phyloP scores from a whole-genome alignment of 2,329 filamentous ascomycete genomes.

The Metarhizium brunneum region DNA sequence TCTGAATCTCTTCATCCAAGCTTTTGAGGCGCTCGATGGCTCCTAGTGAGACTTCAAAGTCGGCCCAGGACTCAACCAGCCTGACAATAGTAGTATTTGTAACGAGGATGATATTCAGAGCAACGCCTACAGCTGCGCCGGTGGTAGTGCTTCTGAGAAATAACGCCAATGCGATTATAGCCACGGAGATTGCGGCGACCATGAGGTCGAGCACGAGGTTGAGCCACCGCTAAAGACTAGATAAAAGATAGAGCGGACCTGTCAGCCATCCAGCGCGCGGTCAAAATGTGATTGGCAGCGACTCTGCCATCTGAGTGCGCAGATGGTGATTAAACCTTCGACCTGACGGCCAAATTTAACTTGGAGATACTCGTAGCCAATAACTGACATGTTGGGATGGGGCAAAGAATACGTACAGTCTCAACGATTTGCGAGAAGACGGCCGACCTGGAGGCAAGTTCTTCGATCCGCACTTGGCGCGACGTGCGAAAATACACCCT shows the following conservation, averaged over 20 bases:
- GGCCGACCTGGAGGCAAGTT: neutral
- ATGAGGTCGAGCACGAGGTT: conserved; percentile 5
- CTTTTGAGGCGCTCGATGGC: conserved; percentile 7
- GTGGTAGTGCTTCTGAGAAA: neutral
- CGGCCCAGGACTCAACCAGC: conserved; percentile 1
- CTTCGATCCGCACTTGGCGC: neutral
- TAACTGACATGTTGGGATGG: too few relatives aligned
- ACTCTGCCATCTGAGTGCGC: conserved; percentile 7
- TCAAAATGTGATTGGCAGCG: conserved; percentile 1
- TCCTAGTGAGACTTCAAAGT: conserved; percentile 6
- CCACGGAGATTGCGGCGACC: conserved; percentile 3
- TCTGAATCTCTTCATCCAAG: conserved; percentile 9
- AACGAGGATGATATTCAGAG: neutral
- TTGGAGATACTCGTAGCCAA: too few relatives aligned
- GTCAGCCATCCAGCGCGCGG: conserved; percentile 6
- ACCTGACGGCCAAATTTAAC: neutral
- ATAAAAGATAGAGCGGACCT: conserved; percentile 11
- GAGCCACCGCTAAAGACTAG: conserved; percentile 11
- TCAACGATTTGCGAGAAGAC: conserved; percentile 13
- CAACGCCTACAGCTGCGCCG: neutral
- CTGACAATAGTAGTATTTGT: neutral
- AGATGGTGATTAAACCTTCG: conserved; percentile 6
- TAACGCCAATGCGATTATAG: conserved; percentile 4
- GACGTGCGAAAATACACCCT: conserved; percentile 1
- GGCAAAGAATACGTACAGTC: neutral